phyloP scores from a whole-genome alignment of 805 yeast species.

The Nakazawaea siamensis region DNA sequence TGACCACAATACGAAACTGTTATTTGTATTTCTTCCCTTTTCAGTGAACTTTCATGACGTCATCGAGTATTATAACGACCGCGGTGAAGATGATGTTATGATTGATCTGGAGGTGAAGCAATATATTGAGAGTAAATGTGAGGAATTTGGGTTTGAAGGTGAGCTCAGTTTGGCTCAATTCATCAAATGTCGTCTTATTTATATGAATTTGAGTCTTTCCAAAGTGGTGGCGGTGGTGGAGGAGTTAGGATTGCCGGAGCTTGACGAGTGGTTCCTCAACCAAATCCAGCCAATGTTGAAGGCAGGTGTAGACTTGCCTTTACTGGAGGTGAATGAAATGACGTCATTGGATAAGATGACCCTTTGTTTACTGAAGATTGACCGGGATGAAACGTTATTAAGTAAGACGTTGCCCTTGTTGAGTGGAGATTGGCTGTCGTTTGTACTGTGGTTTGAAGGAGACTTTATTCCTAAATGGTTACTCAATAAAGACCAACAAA shows the following conservation, averaged over 20 bases:
- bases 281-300: slow-evolving; percentile 4
- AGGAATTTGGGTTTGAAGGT: not conserved
- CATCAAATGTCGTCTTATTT: not conserved
- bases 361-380: not conserved
- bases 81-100: slow-evolving; percentile 1
- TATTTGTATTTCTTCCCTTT: slow-evolving; percentile 4
- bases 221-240: not conserved
- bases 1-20: not conserved
- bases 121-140: slow-evolving; percentile 3
- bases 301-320: not conserved
- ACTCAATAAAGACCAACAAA: not conserved
- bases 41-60: not conserved
- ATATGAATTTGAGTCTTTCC: slow-evolving; percentile 2
- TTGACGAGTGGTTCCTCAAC: not conserved
- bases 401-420: not conserved
- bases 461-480: not conserved
- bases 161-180: not conserved
- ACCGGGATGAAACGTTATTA: not conserved
- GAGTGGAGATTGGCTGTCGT: not conserved
- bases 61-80: not conserved
- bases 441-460: slow-evolving; percentile 6
- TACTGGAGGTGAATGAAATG: not conserved
- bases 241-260: not conserved
- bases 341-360: not conserved
- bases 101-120: not conserved